Conservation (phyloP, 225 moss, liverwort and hornwort species). For the Ulota crispa region DNA sequence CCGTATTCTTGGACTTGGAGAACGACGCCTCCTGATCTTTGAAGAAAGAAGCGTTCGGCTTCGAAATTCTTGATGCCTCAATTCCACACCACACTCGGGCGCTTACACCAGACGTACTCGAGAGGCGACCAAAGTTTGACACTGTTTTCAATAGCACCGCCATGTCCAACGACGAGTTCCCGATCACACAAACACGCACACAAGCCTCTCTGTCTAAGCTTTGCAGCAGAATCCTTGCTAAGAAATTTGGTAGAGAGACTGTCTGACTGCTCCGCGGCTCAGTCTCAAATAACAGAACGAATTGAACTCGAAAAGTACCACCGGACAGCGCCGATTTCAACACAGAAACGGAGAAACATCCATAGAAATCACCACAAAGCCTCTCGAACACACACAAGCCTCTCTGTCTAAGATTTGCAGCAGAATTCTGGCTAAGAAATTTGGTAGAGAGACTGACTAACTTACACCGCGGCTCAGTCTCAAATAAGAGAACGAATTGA, state of each 20-base stretch:
- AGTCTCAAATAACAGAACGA: background rate
- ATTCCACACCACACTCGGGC: conserved; percentile 21
- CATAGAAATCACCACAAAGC: background rate
- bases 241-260: background rate
- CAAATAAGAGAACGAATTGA: background rate
- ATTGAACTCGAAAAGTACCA: background rate
- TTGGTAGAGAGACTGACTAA: background rate
- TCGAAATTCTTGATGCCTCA: background rate
- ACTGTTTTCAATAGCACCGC: conserved; percentile 15
- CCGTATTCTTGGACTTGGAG: background rate
- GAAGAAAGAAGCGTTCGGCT: conserved; percentile 3
- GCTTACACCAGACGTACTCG: background rate
- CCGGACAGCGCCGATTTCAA: background rate
- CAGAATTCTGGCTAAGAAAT: background rate
- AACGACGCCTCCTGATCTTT: conserved; percentile 24
- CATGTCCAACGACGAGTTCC: background rate
- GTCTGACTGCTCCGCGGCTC: background rate
- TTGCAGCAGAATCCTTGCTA: background rate
- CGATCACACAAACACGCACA: background rate
- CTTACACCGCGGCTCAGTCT: background rate
- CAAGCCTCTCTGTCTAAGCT: background rate
- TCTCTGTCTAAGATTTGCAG: background rate
- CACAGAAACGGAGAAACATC: background rate
- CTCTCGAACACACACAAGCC: background rate
- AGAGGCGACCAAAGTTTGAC: conserved; percentile 7